phyloP scores from a whole-genome alignment of 306 rosid genomes.

The Cucumis melo region DNA sequence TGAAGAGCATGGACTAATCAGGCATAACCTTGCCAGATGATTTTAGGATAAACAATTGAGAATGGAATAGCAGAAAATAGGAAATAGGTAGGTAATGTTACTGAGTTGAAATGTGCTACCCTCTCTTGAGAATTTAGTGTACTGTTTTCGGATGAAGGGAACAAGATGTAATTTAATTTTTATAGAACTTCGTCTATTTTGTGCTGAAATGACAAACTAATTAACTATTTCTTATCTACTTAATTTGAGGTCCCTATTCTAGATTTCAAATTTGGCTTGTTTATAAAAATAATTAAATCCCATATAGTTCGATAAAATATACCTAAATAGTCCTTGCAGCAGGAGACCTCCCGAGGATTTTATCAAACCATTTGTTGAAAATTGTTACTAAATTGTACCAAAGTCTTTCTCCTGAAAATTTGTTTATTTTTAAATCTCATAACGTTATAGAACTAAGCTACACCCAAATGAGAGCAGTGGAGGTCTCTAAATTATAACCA shows the following conservation, averaged over 20 bases:
- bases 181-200: background rate
- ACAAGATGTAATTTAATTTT: background rate
- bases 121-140: background rate
- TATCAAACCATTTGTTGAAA: too few relatives aligned
- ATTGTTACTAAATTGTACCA: too few relatives aligned
- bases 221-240: background rate
- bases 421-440: too few relatives aligned
- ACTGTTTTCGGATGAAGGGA: background rate
- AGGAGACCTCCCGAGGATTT: too few relatives aligned
- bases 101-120: background rate
- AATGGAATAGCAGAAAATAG: background rate
- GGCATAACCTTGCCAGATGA: slow-evolving; percentile 34
- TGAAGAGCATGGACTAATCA: slow-evolving; percentile 48
- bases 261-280: too few relatives aligned
- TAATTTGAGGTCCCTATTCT: background rate
- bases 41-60: background rate
- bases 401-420: too few relatives aligned
- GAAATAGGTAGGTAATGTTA: background rate
- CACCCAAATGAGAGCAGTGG: background rate
- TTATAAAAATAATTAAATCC: too few relatives aligned
- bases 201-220: background rate
- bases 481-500: background rate
- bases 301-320: too few relatives aligned
- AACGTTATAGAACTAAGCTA: too few relatives aligned
- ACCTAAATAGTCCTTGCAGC: too few relatives aligned